Evolutionary conservation across 2,329 filamentous ascomycete genomes (phyloP).

Genomic region (Cladosporium sp.): DNA sequence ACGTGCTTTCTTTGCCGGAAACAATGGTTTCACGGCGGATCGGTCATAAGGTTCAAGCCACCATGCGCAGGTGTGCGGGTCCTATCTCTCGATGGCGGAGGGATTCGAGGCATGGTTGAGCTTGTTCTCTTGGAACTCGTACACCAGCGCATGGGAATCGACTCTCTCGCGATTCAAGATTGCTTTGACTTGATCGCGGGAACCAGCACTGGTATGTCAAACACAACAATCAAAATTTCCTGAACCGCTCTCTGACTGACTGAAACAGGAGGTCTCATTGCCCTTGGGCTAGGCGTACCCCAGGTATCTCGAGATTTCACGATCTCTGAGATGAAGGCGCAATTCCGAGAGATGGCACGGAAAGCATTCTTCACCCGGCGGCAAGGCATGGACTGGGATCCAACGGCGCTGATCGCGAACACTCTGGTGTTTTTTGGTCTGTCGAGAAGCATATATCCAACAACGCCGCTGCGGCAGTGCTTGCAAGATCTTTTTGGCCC

Average conservation of each 20-base stretch:
- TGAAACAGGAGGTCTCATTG: background rate
- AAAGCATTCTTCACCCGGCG: background rate
- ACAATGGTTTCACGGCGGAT: slow-evolving; percentile 32
- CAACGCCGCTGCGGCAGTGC: background rate
- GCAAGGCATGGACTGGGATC: background rate
- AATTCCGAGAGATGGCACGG: background rate
- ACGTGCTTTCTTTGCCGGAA: slow-evolving; percentile 32
- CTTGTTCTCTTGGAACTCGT: slow-evolving; percentile 39
- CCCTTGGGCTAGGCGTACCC: background rate
- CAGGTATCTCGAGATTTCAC: background rate
- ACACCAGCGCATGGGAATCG: slow-evolving; percentile 37
- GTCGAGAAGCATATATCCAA: background rate
- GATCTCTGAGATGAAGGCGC: background rate
- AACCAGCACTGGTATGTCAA: slow-evolving; percentile 23
- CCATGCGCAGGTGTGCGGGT: slow-evolving; percentile 25
- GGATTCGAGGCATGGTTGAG: slow-evolving; percentile 43
- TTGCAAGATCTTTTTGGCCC: background rate
- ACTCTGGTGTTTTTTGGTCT: background rate
- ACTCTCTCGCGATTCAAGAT: slow-evolving; percentile 36
- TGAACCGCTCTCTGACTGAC: no score
- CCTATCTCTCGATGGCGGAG: slow-evolving; percentile 34
- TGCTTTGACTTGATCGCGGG: slow-evolving; percentile 49
- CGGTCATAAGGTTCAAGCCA: slow-evolving; percentile 26
- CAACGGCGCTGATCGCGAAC: background rate
- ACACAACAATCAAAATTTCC: slow-evolving; percentile 23